Evolutionary conservation across 371 early-diverging fungal genomes (phyloP), one percentile per base, ranked within the genome.

Genomic region (Quaeritorhiza haematococci): DNA sequence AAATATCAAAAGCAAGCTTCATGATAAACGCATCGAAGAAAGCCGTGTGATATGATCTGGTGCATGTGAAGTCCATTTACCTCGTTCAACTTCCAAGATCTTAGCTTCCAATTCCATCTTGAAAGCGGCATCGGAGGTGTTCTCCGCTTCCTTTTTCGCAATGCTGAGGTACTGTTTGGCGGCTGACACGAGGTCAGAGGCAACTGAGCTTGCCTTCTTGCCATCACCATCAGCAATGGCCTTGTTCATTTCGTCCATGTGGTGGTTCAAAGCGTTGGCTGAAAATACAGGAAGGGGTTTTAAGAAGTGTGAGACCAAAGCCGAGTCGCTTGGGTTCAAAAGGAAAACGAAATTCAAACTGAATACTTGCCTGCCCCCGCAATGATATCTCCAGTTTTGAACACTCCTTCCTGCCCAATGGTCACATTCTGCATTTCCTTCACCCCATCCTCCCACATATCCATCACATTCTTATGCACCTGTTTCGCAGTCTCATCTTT

Each of bases 331-430:
- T n/a, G n/a, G n/a, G n/a, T n/a, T n/a, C n/a, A n/a, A n/a, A n/a
- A n/a, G n/a, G n/a, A n/a, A n/a, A n/a, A n/a, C n/a, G n/a, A n/a
- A n/a, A 57, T 5, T n/a, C 3, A 56, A 56, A 1, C 17, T 10
- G 26, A 4, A 53, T 1, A 38, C 46, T 21, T 64, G 66, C 68
- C 33, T 24, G 50, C 52, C 10, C 71, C 72, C n/a, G 55, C 33
- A 21, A 75, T 35, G 15, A 75, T 48, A 26, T 78, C 73, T 19
- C 55, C 32, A 28, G 66, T 62, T 33, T 67, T 55, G 49, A 72
- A 78, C 15, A 67, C 45, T 0, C 69, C 74, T 27, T 71, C 72
- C 41, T 66, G 61, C 2, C 51, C 49, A 28, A 74, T 48, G 23
- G 66, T 3, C n/a, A 54, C 42, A 17, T 58, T 58, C 33, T 58